phyloP scores from a whole-genome alignment of 2,329 filamentous ascomycete genomes.

The Arthrobotrys sphaeroides region DNA sequence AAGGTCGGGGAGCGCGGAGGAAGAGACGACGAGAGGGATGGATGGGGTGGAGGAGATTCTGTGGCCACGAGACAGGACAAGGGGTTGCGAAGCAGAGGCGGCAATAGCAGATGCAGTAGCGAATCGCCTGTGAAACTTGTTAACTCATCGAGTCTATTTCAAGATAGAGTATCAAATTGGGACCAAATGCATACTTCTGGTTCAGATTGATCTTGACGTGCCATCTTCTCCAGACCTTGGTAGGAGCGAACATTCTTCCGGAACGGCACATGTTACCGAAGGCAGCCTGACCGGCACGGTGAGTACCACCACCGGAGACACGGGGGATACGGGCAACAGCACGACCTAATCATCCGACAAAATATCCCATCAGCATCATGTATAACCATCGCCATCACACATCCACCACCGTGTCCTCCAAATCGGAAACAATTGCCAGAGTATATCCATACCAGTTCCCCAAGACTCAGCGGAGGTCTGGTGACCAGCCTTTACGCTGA shows the following conservation, averaged over 20 bases:
- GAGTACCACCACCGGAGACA: conserved; percentile 99
- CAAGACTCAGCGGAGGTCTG: conserved; percentile 99
- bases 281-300: conserved; percentile 99
- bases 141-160: conserved; percentile 4
- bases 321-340: conserved; percentile 99
- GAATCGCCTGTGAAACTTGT: conserved; percentile 74
- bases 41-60: conserved; percentile 90
- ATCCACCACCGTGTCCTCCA: conserved; percentile 7
- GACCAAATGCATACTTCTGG: conserved; percentile 78
- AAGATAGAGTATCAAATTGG: conserved; percentile 49
- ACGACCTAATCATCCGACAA: conserved; percentile 72
- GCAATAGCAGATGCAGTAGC: conserved; percentile 96
- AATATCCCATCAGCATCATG: conserved; percentile 53
- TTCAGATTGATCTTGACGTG: conserved; percentile 99
- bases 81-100: conserved; percentile 92
- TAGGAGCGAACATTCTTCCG: conserved; percentile 99
- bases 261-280: conserved; percentile 99
- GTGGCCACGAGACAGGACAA: conserved; percentile 97
- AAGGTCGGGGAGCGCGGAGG: conserved; percentile 82
- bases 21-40: conserved; percentile 96
- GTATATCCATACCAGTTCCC: conserved; percentile 85
- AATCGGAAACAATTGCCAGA: neutral
- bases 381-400: conserved; percentile 44
- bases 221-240: conserved; percentile 99
- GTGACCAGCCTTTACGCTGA: conserved; percentile 99